Evolutionary conservation across 106 monocot species (phyloP).

Genomic region (Allium fistulosum): DNA sequence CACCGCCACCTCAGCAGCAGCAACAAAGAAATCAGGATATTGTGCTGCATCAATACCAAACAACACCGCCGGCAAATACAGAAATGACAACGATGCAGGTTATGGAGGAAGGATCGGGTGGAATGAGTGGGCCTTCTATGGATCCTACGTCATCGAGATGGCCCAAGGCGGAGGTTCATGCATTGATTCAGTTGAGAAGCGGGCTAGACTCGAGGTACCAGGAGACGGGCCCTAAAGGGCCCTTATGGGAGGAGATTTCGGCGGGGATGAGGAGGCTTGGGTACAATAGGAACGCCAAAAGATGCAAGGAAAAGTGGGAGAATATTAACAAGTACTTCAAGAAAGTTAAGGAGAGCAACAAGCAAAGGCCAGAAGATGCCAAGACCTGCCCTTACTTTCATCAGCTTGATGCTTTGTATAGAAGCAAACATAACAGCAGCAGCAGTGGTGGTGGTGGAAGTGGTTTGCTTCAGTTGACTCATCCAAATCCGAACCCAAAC

Average conservation of each 20-base stretch:
- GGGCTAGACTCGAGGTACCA: slow-evolving; percentile 48
- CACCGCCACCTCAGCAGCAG: background rate
- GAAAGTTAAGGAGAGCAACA: slow-evolving; percentile 93
- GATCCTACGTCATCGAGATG: slow-evolving; percentile 35
- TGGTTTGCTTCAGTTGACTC: background rate
- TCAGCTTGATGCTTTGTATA: slow-evolving; percentile 72
- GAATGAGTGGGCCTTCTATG: background rate
- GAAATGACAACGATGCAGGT: background rate
- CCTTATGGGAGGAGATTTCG: slow-evolving; percentile 84
- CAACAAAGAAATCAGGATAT: background rate
- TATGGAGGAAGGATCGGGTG: background rate
- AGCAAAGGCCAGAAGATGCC: slow-evolving; percentile 66
- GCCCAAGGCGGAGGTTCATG: slow-evolving; percentile 62
- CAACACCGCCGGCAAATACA: background rate
- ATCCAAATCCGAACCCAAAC: background rate
- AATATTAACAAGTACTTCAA: slow-evolving; percentile 98
- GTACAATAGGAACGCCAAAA: slow-evolving; percentile 56
- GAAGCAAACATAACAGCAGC: slow-evolving; percentile 17
- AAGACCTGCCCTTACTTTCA: slow-evolving; percentile 95
- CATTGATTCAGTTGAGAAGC: slow-evolving; percentile 37
- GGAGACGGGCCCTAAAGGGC: slow-evolving; percentile 67
- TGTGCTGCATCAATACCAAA: background rate
- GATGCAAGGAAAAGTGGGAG: slow-evolving; percentile 97
- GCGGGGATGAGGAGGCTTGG: slow-evolving; percentile 55
- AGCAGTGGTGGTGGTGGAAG: background rate